These are phyloP conservation scores for Ceratorhiza oryzae-sativae DNA, from an alignment of 1,284 basidiomycete genomes.

Conservation along the genomic window DNA sequence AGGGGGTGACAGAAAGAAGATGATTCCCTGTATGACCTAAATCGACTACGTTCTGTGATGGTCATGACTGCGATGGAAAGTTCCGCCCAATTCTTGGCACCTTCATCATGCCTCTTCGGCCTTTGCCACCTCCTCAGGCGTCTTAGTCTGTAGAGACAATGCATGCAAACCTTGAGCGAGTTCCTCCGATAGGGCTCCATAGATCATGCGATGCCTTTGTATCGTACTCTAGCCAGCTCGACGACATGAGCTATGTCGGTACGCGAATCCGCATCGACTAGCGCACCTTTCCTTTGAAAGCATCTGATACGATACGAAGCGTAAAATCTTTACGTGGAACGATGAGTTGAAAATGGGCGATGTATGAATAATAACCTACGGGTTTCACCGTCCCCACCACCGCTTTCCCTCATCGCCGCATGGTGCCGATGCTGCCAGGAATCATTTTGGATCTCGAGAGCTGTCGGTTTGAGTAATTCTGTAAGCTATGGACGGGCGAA, in stretches of 20 bases:
- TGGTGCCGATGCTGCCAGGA: slow-evolving; percentile 81
- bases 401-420: slow-evolving; percentile 71
- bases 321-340: slow-evolving; percentile 67
- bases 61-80: neutral
- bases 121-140: slow-evolving; percentile 57
- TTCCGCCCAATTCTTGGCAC: neutral
- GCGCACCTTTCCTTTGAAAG: slow-evolving; percentile 73
- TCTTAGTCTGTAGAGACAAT: slow-evolving; percentile 75
- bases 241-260: neutral
- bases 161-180: slow-evolving; percentile 73
- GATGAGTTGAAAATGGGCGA: neutral
- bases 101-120: neutral
- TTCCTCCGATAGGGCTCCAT: slow-evolving; percentile 71
- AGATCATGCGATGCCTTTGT: slow-evolving; percentile 79
- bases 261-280: neutral
- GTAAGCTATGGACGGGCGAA: slow-evolving; percentile 58
- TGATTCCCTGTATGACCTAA: neutral
- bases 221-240: slow-evolving; percentile 62
- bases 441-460: slow-evolving; percentile 71
- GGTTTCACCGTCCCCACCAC: slow-evolving; percentile 68
- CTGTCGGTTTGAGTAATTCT: slow-evolving; percentile 62
- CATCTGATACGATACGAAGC: slow-evolving; percentile 70
- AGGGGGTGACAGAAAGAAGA: neutral
- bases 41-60: neutral
- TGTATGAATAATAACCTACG: slow-evolving; percentile 60